Percentiles rank a stretch among this genome's conserved stretches.
Evolutionary conservation across 768 basidiomycete genomes (phyloP).

Genomic region (Trametes meyenii): DNA sequence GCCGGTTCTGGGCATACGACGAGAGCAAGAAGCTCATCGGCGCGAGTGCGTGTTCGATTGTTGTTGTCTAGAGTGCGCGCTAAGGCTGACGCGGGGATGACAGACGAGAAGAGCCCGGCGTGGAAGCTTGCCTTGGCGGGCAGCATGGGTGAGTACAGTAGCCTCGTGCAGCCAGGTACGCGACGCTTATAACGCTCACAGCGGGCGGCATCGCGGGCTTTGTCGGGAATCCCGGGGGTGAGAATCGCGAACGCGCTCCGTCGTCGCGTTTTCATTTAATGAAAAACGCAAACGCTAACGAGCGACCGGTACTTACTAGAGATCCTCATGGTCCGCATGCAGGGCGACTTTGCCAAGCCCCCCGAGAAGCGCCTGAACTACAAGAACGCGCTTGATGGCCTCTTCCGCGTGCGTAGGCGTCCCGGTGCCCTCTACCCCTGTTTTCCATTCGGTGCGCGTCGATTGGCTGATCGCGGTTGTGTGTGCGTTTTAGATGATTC

Average conservation of each 20-base stretch:
- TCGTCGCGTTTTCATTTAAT: not conserved
- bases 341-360: slow-evolving; percentile 89
- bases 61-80: not conserved
- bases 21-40: slow-evolving; percentile 85
- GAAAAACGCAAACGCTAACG: not conserved
- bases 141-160: slow-evolving; percentile 70
- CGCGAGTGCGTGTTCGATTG: slow-evolving; percentile 46
- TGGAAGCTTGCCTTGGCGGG: slow-evolving; percentile 84
- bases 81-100: not conserved
- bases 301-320: slow-evolving; percentile 19
- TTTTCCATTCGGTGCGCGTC: not conserved
- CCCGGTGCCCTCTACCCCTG: no score
- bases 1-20: slow-evolving; percentile 93
- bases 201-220: slow-evolving; percentile 86
- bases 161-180: not conserved
- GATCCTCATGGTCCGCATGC: slow-evolving; percentile 62
- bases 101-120: slow-evolving; percentile 66
- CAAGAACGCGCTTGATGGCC: slow-evolving; percentile 85
- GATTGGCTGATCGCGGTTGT: not conserved
- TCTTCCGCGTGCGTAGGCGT: slow-evolving; percentile 70
- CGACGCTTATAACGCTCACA: slow-evolving; percentile 33
- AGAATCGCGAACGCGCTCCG: slow-evolving; percentile 19
- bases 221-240: slow-evolving; percentile 87
- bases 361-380: slow-evolving; percentile 90
- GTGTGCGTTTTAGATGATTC: slow-evolving; percentile 63